A percentile compares a stretch with the other conserved stretches of the same genome.
Conservation (phyloP, 2,329 filamentous ascomycete species). For the Leptographium flavum region DNA sequence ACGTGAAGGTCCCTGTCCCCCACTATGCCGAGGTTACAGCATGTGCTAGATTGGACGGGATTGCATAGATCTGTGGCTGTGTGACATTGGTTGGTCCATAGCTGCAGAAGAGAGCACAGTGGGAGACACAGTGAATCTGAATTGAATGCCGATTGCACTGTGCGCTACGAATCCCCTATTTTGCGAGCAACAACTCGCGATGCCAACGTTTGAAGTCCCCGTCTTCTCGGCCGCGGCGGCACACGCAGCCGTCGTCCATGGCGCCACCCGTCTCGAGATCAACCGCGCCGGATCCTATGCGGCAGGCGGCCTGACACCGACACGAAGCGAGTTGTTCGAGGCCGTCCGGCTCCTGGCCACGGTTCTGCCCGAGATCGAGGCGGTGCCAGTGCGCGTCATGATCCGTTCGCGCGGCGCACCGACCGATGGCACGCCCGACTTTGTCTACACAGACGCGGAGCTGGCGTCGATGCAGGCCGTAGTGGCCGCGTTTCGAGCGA, state of each 20-base stretch:
- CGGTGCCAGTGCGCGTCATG: constrained; percentile 38
- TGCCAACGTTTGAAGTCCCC: constrained; percentile 27
- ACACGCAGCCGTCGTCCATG: constrained; percentile 23
- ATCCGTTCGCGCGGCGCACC: constrained; percentile 34
- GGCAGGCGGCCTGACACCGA: constrained; percentile 36
- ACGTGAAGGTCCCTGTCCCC: background rate
- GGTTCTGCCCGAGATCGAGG: too few species aligned
- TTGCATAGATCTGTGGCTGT: too few species aligned
- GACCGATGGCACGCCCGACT: constrained; percentile 21
- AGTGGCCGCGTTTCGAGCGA: constrained; percentile 23
- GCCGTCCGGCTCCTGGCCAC: too few species aligned
- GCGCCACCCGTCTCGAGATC: constrained; percentile 37
- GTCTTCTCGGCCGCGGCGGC: constrained; percentile 33
- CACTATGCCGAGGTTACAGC: background rate
- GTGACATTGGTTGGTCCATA: too few species aligned
- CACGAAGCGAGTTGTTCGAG: constrained; percentile 23
- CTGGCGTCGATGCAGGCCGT: constrained; percentile 25
- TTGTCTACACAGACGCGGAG: constrained; percentile 33
- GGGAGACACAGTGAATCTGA: too few species aligned
- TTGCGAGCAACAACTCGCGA: background rate
- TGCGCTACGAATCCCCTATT: too few species aligned
- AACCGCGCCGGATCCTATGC: constrained; percentile 36
- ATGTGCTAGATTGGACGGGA: too few species aligned
- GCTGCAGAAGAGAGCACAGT: too few species aligned
- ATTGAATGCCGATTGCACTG: too few species aligned